These are phyloP conservation scores for Oxytropis ochrocephala DNA, from an alignment of 306 rosid species.

Conservation along the genomic window DNA sequence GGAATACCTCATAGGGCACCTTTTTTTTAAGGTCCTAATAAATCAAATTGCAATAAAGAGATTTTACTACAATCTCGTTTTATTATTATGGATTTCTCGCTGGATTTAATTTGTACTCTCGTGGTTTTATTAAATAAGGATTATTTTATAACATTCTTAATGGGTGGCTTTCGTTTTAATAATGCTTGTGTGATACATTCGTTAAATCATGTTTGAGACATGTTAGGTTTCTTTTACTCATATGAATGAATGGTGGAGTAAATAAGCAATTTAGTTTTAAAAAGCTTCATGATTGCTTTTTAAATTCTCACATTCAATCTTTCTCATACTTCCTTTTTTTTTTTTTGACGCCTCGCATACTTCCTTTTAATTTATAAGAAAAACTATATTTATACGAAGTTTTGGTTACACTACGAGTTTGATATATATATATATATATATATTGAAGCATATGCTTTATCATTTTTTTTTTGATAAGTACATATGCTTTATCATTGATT, in stretches of 20 bases:
- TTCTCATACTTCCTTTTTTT: no score
- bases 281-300: no score
- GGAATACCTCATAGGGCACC: constrained; percentile 64
- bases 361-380: no score
- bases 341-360: no score
- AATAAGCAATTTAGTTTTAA: background rate
- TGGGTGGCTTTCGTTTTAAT: constrained; percentile 24
- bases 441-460: no score
- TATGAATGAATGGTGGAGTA: background rate
- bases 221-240: background rate
- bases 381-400: no score
- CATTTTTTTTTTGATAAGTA: no score
- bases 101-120: background rate
- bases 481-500: no score
- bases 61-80: background rate
- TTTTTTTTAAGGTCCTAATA: constrained; percentile 24
- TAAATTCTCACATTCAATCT: no score
- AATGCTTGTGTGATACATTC: constrained; percentile 3
- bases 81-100: background rate
- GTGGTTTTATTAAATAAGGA: background rate
- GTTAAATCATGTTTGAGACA: background rate
- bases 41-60: no score
- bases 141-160: background rate
- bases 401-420: no score
- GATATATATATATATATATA: no score